Base-by-base conservation (phyloP, 2,329 filamentous ascomycete species). In the Fusarium burgessii region DNA sequence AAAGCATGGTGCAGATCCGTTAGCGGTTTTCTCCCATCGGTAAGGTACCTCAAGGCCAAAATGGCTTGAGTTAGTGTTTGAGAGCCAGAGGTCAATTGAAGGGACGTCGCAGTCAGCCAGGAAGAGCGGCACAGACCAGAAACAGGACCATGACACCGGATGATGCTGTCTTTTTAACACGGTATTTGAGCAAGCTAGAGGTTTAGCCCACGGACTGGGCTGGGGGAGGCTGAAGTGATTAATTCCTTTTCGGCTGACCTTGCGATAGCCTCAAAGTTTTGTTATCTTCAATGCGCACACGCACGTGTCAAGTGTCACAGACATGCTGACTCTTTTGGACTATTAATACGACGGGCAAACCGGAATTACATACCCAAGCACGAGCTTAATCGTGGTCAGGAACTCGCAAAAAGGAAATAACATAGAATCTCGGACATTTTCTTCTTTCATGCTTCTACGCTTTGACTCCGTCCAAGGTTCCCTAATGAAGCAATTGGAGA, bases 261-360 rank as follows among this genome's bases (percentile, higher is more conserved):
- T 65, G 67, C 68, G 58, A 71, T 71, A 68, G 50, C 68, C 68
- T 71, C 62, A 62, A 55, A 29, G 27, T 38, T 23, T 49, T 43
- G 47, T 56, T 42, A 57, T 65, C 61, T 41, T 55, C 17, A 23
- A 58, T 51, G 47, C 40, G 27, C 40, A 32, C 62, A 45, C 40
- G 58, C 56, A 58, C 56, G 54, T 50, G 45, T 38, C 32, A 29
- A 11, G 47, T 51, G 32, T 64, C 62, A 47, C 59, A 58, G 42
- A 65, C 61, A 29, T 65, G 13, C 43, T 59, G 50, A 41, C 33
- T 40, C 18, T 33, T 42, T 38, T n/a, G 27, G 20, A 55, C 45
- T 15, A 49, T 45, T 10, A 45, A 67, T 27, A 38, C 36, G 20
- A 61, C 62, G 64, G 64, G 18, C 43, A 45, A 67, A 14, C 64